Conservation (phyloP, 2,329 filamentous ascomycete genomes). For the Colletotrichum karsti region DNA sequence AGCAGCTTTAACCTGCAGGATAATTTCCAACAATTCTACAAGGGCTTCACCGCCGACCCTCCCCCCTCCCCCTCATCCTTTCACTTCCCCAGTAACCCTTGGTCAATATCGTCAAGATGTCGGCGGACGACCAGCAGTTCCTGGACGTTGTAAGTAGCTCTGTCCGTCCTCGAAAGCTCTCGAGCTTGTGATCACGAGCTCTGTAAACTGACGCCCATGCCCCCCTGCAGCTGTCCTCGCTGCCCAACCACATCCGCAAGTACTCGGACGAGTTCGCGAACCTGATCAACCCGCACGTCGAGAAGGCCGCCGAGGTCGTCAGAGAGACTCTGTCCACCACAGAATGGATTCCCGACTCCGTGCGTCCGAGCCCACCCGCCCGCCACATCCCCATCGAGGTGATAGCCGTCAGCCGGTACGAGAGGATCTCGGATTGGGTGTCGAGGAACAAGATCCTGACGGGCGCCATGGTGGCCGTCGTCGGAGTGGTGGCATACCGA, state of each 20-base stretch:
- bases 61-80: background rate
- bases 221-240: constrained; percentile 55
- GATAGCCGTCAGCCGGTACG: constrained; percentile 46
- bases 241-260: constrained; percentile 70
- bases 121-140: constrained; percentile 81
- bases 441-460: constrained; percentile 76
- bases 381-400: constrained; percentile 38
- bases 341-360: constrained; percentile 76
- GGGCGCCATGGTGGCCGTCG: constrained; percentile 74
- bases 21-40: background rate
- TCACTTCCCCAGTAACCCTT: background rate
- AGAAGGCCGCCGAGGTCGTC: constrained; percentile 75
- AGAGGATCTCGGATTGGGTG: constrained; percentile 76
- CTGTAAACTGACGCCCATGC: constrained; percentile 17
- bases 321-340: constrained; percentile 74
- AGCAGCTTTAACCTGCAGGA: background rate
- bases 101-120: constrained; percentile 62
- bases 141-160: constrained; percentile 73
- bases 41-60: background rate
- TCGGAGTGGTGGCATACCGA: constrained; percentile 70
- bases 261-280: constrained; percentile 81
- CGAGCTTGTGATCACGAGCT: background rate
- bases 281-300: constrained; percentile 83
- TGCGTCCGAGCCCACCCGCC: constrained; percentile 66
- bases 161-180: background rate